Percentiles rank a stretch among this genome's conserved stretches.
phyloP scores from a whole-genome alignment of 345 rosid species.

The Turritis glabra region DNA sequence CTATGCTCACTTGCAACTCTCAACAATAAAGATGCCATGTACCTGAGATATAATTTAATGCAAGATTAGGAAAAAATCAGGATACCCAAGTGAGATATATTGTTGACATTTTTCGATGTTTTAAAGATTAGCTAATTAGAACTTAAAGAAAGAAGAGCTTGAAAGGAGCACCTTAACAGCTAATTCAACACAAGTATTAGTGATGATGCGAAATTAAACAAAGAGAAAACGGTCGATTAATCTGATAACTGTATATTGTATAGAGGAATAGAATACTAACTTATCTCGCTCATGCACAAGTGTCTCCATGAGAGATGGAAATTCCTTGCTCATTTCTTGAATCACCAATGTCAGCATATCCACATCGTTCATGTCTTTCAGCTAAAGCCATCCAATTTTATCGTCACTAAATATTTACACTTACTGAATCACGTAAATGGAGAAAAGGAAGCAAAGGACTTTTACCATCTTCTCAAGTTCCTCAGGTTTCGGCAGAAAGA shows the following conservation, averaged over 20 bases:
- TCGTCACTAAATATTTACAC: not conserved
- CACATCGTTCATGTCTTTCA: slow-evolving; percentile 83
- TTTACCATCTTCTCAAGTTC: slow-evolving; percentile 82
- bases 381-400: slow-evolving; percentile 43
- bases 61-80: not conserved
- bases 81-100: not conserved
- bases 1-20: slow-evolving; percentile 65
- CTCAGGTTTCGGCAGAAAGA: slow-evolving; percentile 75
- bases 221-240: too few relatives aligned
- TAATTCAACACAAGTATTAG: not conserved
- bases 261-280: slow-evolving; percentile 49
- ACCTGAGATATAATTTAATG: slow-evolving; percentile 50
- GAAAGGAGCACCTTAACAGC: not conserved
- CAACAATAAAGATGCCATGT: slow-evolving; percentile 69
- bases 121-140: not conserved
- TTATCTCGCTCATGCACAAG: slow-evolving; percentile 95
- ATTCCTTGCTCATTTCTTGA: slow-evolving; percentile 95
- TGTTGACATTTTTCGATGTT: not conserved
- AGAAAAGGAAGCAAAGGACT: not conserved
- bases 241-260: not conserved
- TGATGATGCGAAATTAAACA: not conserved
- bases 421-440: not conserved
- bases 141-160: not conserved
- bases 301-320: slow-evolving; percentile 89
- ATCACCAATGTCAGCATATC: slow-evolving; percentile 90